phyloP scores from a whole-genome alignment of 345 rosid species.

The Gossypium thurberi region DNA sequence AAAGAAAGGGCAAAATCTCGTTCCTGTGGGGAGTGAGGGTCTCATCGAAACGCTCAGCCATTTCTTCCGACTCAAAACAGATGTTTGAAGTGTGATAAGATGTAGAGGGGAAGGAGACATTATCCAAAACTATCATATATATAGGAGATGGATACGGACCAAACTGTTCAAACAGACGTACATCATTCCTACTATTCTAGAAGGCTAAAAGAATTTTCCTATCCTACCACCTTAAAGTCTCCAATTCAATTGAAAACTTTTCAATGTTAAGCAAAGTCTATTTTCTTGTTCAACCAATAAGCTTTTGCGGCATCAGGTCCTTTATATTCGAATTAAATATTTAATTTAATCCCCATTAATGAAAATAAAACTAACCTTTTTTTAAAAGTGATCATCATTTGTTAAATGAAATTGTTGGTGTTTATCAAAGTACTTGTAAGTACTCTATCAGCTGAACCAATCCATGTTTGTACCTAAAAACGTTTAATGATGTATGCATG shows the following conservation, averaged over 20 bases:
- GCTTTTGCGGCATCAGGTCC: too few relatives aligned
- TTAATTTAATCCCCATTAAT: too few relatives aligned
- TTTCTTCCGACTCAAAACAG: constrained; percentile 18
- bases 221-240: constrained; percentile 17
- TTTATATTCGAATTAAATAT: too few relatives aligned
- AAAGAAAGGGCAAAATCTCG: constrained; percentile 49
- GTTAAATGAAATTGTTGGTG: too few relatives aligned
- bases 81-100: not conserved
- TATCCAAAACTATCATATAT: not conserved
- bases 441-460: too few relatives aligned
- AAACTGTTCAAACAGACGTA: constrained; percentile 13
- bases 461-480: too few relatives aligned
- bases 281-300: too few relatives aligned
- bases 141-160: constrained; percentile 9
- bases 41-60: constrained; percentile 59
- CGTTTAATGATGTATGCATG: too few relatives aligned
- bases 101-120: not conserved
- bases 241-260: not conserved
- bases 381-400: too few relatives aligned
- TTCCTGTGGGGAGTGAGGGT: constrained; percentile 53
- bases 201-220: constrained; percentile 8
- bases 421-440: too few relatives aligned
- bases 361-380: too few relatives aligned
- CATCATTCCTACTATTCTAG: constrained; percentile 20
- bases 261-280: not conserved